phyloP scores from a whole-genome alignment of 2,329 filamentous ascomycete genomes.

The Colletotrichum phormii region DNA sequence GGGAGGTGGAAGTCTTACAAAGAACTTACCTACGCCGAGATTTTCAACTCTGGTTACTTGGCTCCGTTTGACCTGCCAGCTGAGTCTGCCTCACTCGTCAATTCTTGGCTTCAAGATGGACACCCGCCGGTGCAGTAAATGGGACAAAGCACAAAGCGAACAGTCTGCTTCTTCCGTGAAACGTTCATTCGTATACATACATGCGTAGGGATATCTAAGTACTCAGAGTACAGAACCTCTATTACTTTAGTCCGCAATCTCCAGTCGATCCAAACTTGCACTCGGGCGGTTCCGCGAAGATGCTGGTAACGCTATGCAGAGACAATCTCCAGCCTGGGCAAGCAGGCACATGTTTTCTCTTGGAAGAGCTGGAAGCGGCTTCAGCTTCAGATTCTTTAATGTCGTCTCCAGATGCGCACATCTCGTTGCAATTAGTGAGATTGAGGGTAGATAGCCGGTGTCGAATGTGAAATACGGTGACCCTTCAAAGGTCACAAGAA shows the following conservation, averaged over 20 bases:
- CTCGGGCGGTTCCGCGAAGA: not conserved
- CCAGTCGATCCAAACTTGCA: not conserved
- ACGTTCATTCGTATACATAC: too few species aligned
- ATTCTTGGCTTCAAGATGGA: not conserved
- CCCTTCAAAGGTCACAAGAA: not conserved
- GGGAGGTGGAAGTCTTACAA: constrained; percentile 8
- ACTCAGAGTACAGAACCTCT: too few species aligned
- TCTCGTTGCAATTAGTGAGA: not conserved
- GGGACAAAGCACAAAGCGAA: not conserved
- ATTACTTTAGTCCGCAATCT: not conserved
- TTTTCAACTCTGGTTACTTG: constrained; percentile 15
- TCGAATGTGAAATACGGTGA: not conserved
- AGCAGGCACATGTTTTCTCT: constrained; percentile 6
- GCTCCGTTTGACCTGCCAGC: constrained; percentile 16
- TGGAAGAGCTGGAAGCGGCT: constrained; percentile 5
- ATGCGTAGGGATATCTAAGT: too few species aligned
- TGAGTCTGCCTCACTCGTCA: not conserved
- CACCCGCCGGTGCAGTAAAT: not conserved
- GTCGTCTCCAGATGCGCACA: constrained; percentile 15
- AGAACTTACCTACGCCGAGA: constrained; percentile 10
- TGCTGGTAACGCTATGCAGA: not conserved
- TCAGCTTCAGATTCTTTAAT: not conserved
- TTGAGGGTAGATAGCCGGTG: constrained; percentile 13
- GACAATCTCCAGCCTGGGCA: not conserved
- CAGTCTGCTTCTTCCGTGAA: too few species aligned